Evolutionary conservation across 495 filamentous ascomycete species (phyloP).

Genomic region (Hyaloscypha variabilis): DNA sequence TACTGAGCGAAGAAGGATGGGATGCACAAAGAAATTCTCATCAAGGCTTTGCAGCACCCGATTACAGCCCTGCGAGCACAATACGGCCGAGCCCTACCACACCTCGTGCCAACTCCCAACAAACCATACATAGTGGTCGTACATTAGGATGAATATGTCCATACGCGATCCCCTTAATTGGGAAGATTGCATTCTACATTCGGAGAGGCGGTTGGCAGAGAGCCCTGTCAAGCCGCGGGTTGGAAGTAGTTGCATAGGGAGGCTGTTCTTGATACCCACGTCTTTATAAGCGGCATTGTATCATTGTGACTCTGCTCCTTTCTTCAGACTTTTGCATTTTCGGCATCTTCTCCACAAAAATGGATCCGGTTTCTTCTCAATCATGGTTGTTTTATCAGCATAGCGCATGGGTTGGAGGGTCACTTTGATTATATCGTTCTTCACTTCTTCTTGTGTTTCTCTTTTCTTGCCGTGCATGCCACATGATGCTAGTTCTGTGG

Average conservation of each 20-base stretch:
- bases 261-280: constrained; percentile 33
- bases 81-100: constrained; percentile 43
- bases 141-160: constrained; percentile 43
- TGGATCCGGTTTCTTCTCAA: constrained; percentile 35
- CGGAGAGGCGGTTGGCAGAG: constrained; percentile 5
- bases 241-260: constrained; percentile 22
- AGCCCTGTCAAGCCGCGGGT: constrained; percentile 3
- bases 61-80: constrained; percentile 40
- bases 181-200: constrained; percentile 7
- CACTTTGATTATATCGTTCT: constrained; percentile 27
- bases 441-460: constrained; percentile 26
- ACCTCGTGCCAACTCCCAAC: constrained; percentile 47
- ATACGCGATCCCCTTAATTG: constrained; percentile 7
- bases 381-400: constrained; percentile 28
- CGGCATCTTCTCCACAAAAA: constrained; percentile 36
- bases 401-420: constrained; percentile 31
- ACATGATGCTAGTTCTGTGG: constrained; percentile 4
- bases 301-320: constrained; percentile 50
- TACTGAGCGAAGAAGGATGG: constrained; percentile 78
- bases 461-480: constrained; percentile 17
- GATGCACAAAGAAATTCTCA: constrained; percentile 35
- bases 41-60: constrained; percentile 25
- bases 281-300: constrained; percentile 40
- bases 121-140: constrained; percentile 52
- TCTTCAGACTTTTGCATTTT: constrained; percentile 35